A percentile compares a stretch with the other conserved stretches of the same genome.
phyloP scores from a whole-genome alignment of 306 rosid species.

The Fragaria iinumae region DNA sequence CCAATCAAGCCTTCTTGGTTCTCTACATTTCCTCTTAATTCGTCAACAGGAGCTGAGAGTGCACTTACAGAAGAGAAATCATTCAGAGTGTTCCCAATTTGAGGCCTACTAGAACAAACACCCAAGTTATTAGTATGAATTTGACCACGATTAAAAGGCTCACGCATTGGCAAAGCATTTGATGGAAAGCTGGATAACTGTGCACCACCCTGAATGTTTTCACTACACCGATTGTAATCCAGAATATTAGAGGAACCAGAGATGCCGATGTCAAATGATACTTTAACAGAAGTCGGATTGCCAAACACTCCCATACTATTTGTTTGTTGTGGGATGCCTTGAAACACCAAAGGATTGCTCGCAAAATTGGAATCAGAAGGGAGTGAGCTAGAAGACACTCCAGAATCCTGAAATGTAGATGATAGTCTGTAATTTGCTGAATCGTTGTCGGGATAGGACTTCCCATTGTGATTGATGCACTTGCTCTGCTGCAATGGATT shows the following conservation, averaged over 20 bases:
- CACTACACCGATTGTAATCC: conserved; percentile 46
- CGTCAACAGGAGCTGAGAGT: conserved; percentile 38
- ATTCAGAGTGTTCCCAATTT: conserved; percentile 31
- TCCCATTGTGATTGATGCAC: conserved; percentile 39
- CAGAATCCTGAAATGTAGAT: conserved; percentile 37
- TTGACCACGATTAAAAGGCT: conserved; percentile 38
- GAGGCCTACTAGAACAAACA: conserved; percentile 35
- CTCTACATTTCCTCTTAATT: conserved; percentile 34
- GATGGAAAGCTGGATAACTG: conserved; percentile 50
- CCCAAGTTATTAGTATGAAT: conserved; percentile 41
- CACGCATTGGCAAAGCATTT: conserved; percentile 44
- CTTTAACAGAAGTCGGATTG: conserved; percentile 42
- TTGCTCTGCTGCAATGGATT: conserved; percentile 54
- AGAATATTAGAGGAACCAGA: conserved; percentile 50
- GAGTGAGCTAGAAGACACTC: conserved; percentile 28
- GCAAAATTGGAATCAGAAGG: conserved; percentile 38
- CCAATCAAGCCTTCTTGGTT: conserved; percentile 58
- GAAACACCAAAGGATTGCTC: conserved; percentile 46
- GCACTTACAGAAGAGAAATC: conserved; percentile 46
- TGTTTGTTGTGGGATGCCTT: conserved; percentile 40
- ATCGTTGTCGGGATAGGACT: conserved; percentile 39
- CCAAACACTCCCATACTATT: conserved; percentile 33
- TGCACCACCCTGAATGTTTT: conserved; percentile 55
- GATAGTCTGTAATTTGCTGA: conserved; percentile 43
- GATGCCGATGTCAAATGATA: conserved; percentile 35